Evolutionary conservation across 768 basidiomycete species (phyloP).

Genomic region (Cantharellus cinnabarinus): DNA sequence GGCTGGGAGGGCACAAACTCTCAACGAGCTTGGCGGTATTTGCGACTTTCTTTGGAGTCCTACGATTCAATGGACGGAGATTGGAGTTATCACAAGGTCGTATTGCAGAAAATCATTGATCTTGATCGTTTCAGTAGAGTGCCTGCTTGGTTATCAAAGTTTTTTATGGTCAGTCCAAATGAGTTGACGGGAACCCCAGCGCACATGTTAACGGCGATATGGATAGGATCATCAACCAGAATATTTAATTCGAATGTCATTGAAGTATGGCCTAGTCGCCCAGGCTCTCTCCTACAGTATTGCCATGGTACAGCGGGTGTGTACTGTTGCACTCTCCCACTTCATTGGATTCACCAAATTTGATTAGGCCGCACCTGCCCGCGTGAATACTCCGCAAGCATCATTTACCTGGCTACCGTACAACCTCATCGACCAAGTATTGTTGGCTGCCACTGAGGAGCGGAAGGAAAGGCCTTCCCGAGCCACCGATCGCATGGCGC

Average conservation of each 20-base stretch:
- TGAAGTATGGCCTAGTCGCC: conserved; percentile 62
- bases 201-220: background rate
- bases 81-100: conserved; percentile 54
- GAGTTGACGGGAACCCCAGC: background rate
- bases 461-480: background rate
- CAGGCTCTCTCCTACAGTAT: conserved; percentile 57
- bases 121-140: conserved; percentile 33
- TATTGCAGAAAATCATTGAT: conserved; percentile 56
- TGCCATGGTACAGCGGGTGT: conserved; percentile 51
- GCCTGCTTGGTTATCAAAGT: conserved; percentile 68
- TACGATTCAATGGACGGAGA: conserved; percentile 57
- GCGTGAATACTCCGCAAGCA: conserved; percentile 34
- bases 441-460: conserved; percentile 30
- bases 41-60: conserved; percentile 57
- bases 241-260: conserved; percentile 55
- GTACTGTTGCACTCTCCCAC: conserved; percentile 9
- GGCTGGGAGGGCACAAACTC: conserved; percentile 69
- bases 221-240: conserved; percentile 54
- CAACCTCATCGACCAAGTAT: conserved; percentile 62
- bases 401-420: conserved; percentile 65
- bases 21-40: conserved; percentile 73
- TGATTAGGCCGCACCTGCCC: conserved; percentile 10
- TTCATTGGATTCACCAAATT: background rate
- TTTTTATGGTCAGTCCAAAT: conserved; percentile 37
- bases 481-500: background rate